Conservation (phyloP, 2,329 filamentous ascomycete species). For the Aspergillus ustus region DNA sequence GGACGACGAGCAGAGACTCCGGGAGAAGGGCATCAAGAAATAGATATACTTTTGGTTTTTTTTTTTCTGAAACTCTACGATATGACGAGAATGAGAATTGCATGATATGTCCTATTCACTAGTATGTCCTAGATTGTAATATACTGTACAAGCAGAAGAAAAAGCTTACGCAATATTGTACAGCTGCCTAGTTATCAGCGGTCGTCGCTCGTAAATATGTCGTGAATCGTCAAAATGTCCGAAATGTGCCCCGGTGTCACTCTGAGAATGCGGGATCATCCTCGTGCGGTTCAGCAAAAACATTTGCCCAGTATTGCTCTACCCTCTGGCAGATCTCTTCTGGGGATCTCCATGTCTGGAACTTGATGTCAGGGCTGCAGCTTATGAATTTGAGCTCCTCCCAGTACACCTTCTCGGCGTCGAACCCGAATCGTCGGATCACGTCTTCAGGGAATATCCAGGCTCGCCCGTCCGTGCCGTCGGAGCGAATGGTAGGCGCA, state of each 20-base stretch:
- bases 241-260: constrained; percentile 19
- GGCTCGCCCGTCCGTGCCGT: constrained; percentile 42
- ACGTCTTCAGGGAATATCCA: constrained; percentile 42
- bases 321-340: constrained; percentile 36
- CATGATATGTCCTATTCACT: background rate
- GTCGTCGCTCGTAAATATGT: constrained; percentile 21
- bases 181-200: constrained; percentile 6
- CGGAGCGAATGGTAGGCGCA: constrained; percentile 40
- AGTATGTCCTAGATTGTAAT: constrained; percentile 9
- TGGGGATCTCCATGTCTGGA: constrained; percentile 42
- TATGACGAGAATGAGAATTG: constrained; percentile 5
- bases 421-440: constrained; percentile 43
- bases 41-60: constrained; percentile 21
- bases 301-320: constrained; percentile 40
- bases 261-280: constrained; percentile 38
- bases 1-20: constrained; percentile 50
- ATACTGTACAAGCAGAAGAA: background rate
- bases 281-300: constrained; percentile 39
- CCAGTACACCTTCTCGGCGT: constrained; percentile 46
- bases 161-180: constrained; percentile 10
- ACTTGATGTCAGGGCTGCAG: constrained; percentile 41
- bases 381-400: constrained; percentile 47
- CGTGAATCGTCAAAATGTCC: constrained; percentile 7
- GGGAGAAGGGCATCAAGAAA: constrained; percentile 49
- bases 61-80: background rate